Evolutionary conservation across 257 asterid genomes (phyloP).

Genomic region (Solanum chaucha): DNA sequence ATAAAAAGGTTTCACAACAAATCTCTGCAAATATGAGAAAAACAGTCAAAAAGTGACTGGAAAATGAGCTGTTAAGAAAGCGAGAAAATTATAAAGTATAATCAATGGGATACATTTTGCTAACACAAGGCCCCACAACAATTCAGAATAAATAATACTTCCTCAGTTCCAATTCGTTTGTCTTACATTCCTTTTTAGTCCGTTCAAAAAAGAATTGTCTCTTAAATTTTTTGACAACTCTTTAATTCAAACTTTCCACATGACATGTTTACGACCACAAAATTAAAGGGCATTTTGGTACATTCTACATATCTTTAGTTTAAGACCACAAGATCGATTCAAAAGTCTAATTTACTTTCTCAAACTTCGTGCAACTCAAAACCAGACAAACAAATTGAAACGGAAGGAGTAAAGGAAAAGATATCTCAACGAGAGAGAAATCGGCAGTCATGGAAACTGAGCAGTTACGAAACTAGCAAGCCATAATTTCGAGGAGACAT

Average conservation of each 20-base stretch:
- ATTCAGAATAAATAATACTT: neutral
- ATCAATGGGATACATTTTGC: neutral
- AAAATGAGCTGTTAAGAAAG: neutral
- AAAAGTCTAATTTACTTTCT: neutral
- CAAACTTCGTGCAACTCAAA: neutral
- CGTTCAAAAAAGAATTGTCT: neutral
- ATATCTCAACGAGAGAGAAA: neutral
- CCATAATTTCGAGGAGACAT: neutral
- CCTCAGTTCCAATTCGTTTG: neutral
- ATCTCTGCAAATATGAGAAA: slow-evolving; percentile 44
- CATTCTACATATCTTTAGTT: neutral
- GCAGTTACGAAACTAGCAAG: neutral
- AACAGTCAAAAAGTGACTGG: neutral
- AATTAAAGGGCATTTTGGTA: neutral
- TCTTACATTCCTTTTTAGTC: neutral
- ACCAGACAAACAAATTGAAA: neutral
- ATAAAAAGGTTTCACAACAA: slow-evolving; percentile 66
- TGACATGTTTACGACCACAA: neutral
- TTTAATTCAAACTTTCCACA: neutral
- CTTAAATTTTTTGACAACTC: neutral
- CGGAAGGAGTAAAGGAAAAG: neutral
- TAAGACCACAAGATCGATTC: neutral
- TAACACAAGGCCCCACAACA: neutral
- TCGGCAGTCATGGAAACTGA: neutral
- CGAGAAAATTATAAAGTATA: neutral